Conservation (phyloP, 73 alveolate species). For the Effrenium voratum region DNA sequence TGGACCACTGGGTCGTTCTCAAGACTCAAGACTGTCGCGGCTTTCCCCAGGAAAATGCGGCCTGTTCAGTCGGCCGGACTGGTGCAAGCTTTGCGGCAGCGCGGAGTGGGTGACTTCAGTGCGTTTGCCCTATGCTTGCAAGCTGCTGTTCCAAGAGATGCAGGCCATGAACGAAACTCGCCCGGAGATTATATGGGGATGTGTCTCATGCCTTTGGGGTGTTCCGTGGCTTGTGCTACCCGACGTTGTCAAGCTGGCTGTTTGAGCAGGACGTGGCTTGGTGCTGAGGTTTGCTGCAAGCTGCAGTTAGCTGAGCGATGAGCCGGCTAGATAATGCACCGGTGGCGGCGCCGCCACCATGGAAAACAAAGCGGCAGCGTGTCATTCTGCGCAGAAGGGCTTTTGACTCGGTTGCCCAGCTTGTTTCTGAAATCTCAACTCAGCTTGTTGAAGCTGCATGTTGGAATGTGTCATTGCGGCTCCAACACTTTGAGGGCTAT, state of each 20-base stretch:
- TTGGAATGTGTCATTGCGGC: too few species aligned
- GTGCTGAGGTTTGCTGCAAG: constrained; percentile 67
- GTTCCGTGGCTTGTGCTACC: background rate
- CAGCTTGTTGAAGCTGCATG: too few species aligned
- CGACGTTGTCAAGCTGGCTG: background rate
- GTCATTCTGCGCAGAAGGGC: too few species aligned
- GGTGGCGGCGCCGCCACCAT: too few species aligned
- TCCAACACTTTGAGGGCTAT: too few species aligned
- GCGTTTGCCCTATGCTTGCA: constrained; percentile 99
- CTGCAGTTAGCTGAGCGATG: constrained; percentile 82
- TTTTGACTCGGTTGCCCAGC: too few species aligned
- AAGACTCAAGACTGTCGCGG: too few species aligned
- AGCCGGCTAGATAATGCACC: too few species aligned
- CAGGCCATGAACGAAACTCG: constrained; percentile 53
- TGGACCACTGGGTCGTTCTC: too few species aligned
- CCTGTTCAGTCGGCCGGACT: constrained; percentile 75
- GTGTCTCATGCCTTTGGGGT: background rate
- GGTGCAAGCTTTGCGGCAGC: constrained; percentile 95
- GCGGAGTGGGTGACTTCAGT: constrained; percentile 95
- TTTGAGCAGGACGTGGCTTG: background rate
- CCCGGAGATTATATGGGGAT: background rate
- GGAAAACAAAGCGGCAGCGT: too few species aligned
- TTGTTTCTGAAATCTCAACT: too few species aligned
- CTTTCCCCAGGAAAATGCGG: constrained; percentile 91
- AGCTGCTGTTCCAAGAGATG: constrained; percentile 98